Evolutionary conservation across 352 stramenopile species (phyloP), one percentile per base, ranked within the genome.

Genomic region (Pythium aquatile): DNA sequence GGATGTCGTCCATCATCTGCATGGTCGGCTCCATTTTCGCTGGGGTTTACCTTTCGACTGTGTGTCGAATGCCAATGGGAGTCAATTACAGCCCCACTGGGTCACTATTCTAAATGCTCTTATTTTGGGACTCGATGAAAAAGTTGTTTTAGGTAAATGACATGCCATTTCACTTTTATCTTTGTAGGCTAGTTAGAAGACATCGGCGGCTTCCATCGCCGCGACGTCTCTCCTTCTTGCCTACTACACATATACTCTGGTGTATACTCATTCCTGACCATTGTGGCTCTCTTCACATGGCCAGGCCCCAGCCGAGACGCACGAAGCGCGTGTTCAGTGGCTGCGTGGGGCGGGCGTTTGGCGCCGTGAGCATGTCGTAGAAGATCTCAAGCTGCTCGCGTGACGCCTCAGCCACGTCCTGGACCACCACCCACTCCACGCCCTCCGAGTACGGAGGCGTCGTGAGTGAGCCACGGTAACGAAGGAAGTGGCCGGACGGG

Each of bases 1-100:
- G 87, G 56, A 95, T 95, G 66, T 95, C 87, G 72, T 95, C 87
- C 77, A 94, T 87, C 84, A 95, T 93, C 69, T 93, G 87, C 87
- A 93, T 90, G 69, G 94, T 93, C 75, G 90, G 81, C 78, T 95
- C 87, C 85, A 94, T 94, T 1, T 46, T 69, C 32, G 11, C 57
- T 10, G 1, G 13, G n/a, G 3, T 35, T 17, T 37, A 1, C 17
- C 13, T 47, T 16, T 24, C 10, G 29, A 35, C 32, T 30, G 11
- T 55, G 37, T 42, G 37, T 42, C 5, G 37, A 14, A 42, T 20
- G 5, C n/a, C 2, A 6, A 16, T 40, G 5, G 8, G 35, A 10
- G 39, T n/a, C 2, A 47, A 47, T 20, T 24, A 24, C 11, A 47
- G n/a, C 39, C 16, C 39, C 14, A 54, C 7, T 4, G 8, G 3